A percentile compares a stretch with the other conserved stretches of the same genome.
phyloP scores from a whole-genome alignment of 1,139 yeast genomes.

The Taphrina pruni region DNA sequence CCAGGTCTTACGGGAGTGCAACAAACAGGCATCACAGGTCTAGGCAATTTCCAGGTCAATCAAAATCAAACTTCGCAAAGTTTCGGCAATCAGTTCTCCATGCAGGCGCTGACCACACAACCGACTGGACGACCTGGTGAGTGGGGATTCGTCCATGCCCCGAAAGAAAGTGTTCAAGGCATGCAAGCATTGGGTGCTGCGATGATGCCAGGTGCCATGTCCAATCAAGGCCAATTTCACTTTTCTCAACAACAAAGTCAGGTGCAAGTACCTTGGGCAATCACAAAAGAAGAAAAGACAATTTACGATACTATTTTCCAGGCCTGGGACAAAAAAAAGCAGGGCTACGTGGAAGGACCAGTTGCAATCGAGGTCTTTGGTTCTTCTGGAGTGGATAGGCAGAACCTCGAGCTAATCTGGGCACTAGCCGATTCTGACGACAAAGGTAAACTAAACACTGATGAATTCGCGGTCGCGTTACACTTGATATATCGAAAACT shows the following conservation, averaged over 20 bases:
- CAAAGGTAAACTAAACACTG: slow-evolving; percentile 77
- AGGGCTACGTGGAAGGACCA: slow-evolving; percentile 77
- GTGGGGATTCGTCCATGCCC: slow-evolving; percentile 79
- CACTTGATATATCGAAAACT: slow-evolving; percentile 84
- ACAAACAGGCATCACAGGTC: slow-evolving; percentile 47
- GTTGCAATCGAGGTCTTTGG: slow-evolving; percentile 86
- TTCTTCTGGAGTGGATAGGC: slow-evolving; percentile 84
- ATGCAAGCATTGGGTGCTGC: slow-evolving; percentile 74
- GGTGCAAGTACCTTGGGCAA: slow-evolving; percentile 65
- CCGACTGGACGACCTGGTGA: slow-evolving; percentile 77
- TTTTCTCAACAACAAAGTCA: slow-evolving; percentile 50
- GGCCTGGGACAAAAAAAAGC: slow-evolving; percentile 77
- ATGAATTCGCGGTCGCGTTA: slow-evolving; percentile 92
- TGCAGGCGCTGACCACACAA: slow-evolving; percentile 55
- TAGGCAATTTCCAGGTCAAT: slow-evolving; percentile 1
- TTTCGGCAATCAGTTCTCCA: slow-evolving; percentile 37
- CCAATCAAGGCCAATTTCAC: slow-evolving; percentile 50
- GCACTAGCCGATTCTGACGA: slow-evolving; percentile 90
- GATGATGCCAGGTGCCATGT: slow-evolving; percentile 69
- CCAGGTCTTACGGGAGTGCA: slow-evolving; percentile 48
- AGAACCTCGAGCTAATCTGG: slow-evolving; percentile 90
- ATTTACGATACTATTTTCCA: slow-evolving; percentile 85
- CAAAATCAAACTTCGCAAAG: background rate
- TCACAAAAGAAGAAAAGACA: slow-evolving; percentile 82
- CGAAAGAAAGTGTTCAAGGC: slow-evolving; percentile 63